phyloP scores from a whole-genome alignment of 208 protist genomes.

The Trypanosoma melophagium region DNA sequence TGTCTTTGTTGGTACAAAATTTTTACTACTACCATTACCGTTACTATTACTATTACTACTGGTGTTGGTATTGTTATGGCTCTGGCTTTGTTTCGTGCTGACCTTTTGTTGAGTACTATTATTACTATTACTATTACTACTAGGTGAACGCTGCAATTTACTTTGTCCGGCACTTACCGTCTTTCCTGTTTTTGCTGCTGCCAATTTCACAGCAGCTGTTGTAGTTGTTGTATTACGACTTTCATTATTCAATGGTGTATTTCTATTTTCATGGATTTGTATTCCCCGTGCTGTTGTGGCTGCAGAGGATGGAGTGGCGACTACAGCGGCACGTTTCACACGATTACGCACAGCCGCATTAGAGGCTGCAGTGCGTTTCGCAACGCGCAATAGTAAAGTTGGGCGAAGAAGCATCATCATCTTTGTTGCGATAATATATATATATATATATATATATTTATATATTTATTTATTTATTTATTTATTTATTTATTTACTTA shows the following conservation, averaged over 20 bases:
- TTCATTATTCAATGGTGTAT: too few species aligned
- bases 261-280: too few species aligned
- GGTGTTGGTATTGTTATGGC: too few species aligned
- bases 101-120: background rate
- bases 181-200: too few species aligned
- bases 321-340: slow-evolving; percentile 12
- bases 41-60: slow-evolving; percentile 1
- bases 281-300: too few species aligned
- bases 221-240: too few species aligned
- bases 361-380: slow-evolving; percentile 19
- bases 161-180: background rate
- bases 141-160: background rate
- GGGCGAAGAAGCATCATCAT: slow-evolving; percentile 24
- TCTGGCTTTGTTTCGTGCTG: background rate
- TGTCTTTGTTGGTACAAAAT: slow-evolving; percentile 3
- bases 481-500: too few species aligned
- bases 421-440: background rate
- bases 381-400: slow-evolving; percentile 9
- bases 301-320: background rate
- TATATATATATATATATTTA: too few species aligned
- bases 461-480: too few species aligned
- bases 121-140: background rate
- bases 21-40: background rate
- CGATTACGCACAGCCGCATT: background rate
- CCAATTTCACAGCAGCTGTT: too few species aligned